Evolutionary conservation across 306 rosid species (phyloP).

Genomic region (Hippophae gyantsensis): DNA sequence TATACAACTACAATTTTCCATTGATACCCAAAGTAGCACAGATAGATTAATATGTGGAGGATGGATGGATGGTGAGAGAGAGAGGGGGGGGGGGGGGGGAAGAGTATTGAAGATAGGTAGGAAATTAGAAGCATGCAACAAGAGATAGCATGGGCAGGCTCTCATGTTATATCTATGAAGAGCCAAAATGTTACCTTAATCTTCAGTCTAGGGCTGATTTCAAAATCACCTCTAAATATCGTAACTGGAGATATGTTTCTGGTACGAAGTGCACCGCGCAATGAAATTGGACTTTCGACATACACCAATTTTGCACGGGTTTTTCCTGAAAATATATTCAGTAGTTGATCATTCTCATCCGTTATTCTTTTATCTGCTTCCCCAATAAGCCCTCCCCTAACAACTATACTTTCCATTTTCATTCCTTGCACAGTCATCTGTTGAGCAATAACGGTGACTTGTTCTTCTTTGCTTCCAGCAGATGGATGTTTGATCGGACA

Average conservation of each 20-base stretch:
- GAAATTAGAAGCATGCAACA: too few species aligned
- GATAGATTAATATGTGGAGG: too few species aligned
- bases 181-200: constrained; percentile 58
- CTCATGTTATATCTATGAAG: neutral
- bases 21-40: too few species aligned
- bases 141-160: too few species aligned
- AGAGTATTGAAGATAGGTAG: too few species aligned
- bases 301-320: constrained; percentile 55
- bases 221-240: constrained; percentile 76
- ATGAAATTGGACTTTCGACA: constrained; percentile 57
- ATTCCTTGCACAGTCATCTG: constrained; percentile 67
- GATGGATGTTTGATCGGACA: constrained; percentile 58
- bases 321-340: constrained; percentile 57
- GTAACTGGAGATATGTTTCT: constrained; percentile 63
- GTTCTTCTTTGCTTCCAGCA: constrained; percentile 81
- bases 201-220: constrained; percentile 51
- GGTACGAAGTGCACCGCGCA: constrained; percentile 73
- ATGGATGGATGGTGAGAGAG: too few species aligned
- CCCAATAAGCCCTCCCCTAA: constrained; percentile 47
- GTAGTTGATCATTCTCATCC: constrained; percentile 67
- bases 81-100: too few species aligned
- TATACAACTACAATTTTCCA: too few species aligned
- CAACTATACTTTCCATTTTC: constrained; percentile 72
- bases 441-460: constrained; percentile 59
- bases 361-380: constrained; percentile 32